Base-by-base conservation (phyloP, 805 yeast species). In the Saccharomycopsis malanga region DNA sequence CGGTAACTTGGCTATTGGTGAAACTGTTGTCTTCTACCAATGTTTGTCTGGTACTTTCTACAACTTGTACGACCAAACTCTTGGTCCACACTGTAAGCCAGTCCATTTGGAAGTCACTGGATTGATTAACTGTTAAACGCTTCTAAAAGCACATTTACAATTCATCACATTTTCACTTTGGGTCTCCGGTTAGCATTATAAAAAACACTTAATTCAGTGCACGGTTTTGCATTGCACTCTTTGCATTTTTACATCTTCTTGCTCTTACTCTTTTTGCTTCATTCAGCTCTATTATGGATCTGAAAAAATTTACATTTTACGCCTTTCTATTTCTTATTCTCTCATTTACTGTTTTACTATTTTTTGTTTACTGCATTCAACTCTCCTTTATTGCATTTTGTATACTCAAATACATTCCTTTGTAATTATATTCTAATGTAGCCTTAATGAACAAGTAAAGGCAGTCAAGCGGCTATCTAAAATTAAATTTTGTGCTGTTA, bases 41-140 rank as follows among this genome's bases (percentile, higher is more conserved):
- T 80, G 87, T 66, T 58, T 70, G 54, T 77, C 84, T 36, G 87
- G 86, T 53, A 71, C 68, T 58, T 80, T 80, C 71, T 79, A 77
- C 76, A 80, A 80, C 70, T 66, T 80, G 62, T 80, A 80, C 63
- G 82, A 77, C 61, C 66, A 74, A 62, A 56, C 61, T 55, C 64
- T 76, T 46, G 82, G 74, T 42, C 63, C 57, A 35, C 81, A 78
- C 60, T 79, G 85, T 70, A 61, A 65, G 48, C 71, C 78, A 45
- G 80, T 80, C 47, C 59, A 73, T 55, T 69, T 80, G 54, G 64
- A 65, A 50, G 67, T 75, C 49, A 74, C 79, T 48, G 72, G 70
- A 50, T 67, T 77, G 53, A 67, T 74, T 44, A 43, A 57, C 15
- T 74, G 79, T 59, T 51, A 46, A 12, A 21, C 23, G 6, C 15